phyloP scores from a whole-genome alignment of 257 asterid species.

The Galeopsis tetrahit region DNA sequence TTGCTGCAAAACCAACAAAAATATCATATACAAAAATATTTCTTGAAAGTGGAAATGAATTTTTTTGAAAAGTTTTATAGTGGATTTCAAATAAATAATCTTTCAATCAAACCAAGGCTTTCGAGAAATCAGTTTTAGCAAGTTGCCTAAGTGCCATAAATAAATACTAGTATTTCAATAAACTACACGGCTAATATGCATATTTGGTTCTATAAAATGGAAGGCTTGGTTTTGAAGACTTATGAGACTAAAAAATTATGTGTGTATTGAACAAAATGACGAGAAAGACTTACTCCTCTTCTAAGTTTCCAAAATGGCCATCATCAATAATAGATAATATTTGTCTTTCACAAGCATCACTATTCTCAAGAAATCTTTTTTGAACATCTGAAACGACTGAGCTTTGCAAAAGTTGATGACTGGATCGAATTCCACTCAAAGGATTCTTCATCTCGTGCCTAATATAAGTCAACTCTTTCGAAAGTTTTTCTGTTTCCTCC shows the following conservation, averaged over 20 bases:
- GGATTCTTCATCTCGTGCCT: constrained; percentile 69
- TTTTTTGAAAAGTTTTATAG: not conserved
- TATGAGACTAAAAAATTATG: too few relatives aligned
- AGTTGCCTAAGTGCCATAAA: not conserved
- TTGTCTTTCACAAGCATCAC: constrained; percentile 72
- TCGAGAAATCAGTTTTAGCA: not conserved
- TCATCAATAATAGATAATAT: constrained; percentile 55
- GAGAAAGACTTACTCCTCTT: constrained; percentile 49
- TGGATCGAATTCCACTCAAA: constrained; percentile 63
- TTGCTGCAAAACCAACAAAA: constrained; percentile 42
- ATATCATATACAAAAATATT: not conserved
- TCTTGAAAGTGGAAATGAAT: not conserved
- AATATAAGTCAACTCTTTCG: constrained; percentile 59
- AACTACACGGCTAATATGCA: not conserved
- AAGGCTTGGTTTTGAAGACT: not conserved
- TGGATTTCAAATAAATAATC: too few relatives aligned
- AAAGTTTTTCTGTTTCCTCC: constrained; percentile 30
- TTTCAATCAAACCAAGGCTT: not conserved
- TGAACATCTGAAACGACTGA: constrained; percentile 52
- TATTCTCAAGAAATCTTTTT: constrained; percentile 59
- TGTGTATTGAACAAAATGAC: not conserved
- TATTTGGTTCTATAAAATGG: not conserved
- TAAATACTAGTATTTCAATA: too few relatives aligned
- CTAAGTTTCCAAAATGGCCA: constrained; percentile 38
- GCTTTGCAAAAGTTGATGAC: constrained; percentile 56